Percentiles rank a stretch among this genome's conserved stretches.
Conservation (phyloP, 306 rosid genomes). For the Pachyrhizus erosus region DNA sequence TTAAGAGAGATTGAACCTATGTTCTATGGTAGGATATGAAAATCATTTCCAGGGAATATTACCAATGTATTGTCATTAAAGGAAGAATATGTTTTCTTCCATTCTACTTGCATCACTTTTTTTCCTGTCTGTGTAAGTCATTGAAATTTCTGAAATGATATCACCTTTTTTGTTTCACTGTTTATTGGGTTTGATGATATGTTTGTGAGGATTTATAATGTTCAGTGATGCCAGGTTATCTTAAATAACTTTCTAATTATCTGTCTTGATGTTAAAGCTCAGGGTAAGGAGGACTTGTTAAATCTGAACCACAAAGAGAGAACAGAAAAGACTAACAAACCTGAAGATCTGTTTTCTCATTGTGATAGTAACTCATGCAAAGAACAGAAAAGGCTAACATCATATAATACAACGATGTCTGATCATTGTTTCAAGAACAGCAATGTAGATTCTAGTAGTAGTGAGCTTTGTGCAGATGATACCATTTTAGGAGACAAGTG, state of each 20-base stretch:
- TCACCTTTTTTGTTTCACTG: neutral
- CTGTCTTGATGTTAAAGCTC: conserved; percentile 54
- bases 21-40: conserved; percentile 21
- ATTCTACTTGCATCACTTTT: too few species aligned
- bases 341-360: conserved; percentile 56
- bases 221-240: conserved; percentile 13
- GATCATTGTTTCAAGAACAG: conserved; percentile 52
- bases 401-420: conserved; percentile 51
- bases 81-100: neutral
- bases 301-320: conserved; percentile 42
- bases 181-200: conserved; percentile 13
- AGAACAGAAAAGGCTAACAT: conserved; percentile 44
- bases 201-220: conserved; percentile 2
- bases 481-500: conserved; percentile 57
- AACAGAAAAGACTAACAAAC: conserved; percentile 62
- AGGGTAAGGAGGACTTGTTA: conserved; percentile 40
- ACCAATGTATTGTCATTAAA: neutral
- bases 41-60: neutral
- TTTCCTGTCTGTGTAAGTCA: too few species aligned
- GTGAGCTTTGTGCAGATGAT: conserved; percentile 55
- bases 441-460: conserved; percentile 50
- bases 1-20: conserved; percentile 2
- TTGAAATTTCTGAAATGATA: too few species aligned
- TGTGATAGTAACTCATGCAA: conserved; percentile 45
- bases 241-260: conserved; percentile 26